Evolutionary conservation across 2,329 filamentous ascomycete species (phyloP).

Genomic region (Purpureocillium lavendulum): DNA sequence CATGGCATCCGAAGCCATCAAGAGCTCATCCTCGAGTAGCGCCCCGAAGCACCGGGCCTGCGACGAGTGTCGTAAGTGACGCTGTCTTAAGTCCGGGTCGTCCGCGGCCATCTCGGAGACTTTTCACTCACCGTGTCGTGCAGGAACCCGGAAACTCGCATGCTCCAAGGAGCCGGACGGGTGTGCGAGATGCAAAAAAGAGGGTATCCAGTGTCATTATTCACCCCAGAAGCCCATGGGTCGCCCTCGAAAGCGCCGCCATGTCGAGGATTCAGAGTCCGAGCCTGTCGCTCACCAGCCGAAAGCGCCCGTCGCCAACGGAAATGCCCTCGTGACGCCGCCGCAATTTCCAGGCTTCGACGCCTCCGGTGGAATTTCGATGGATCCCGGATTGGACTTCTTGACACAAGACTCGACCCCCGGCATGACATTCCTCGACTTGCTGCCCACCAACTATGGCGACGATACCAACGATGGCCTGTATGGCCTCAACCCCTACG

Average conservation of each 20-base stretch:
- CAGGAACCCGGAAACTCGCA: constrained; percentile 55
- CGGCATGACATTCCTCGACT: constrained; percentile 27
- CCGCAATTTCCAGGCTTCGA: neutral
- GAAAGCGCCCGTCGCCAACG: neutral
- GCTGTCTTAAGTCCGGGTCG: neutral
- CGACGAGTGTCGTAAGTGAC: constrained; percentile 55
- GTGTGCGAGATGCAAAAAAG: constrained; percentile 49
- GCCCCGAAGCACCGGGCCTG: constrained; percentile 51
- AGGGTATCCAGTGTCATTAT: constrained; percentile 51
- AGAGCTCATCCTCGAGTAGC: constrained; percentile 7
- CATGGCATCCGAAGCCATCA: constrained; percentile 13
- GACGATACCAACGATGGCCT: constrained; percentile 9
- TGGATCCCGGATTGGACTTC: constrained; percentile 26
- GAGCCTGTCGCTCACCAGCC: neutral
- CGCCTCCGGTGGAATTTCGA: constrained; percentile 4
- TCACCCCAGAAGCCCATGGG: constrained; percentile 61
- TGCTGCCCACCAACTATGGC: constrained; percentile 20
- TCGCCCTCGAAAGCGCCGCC: constrained; percentile 49
- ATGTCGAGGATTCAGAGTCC: constrained; percentile 17
- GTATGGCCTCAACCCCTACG: constrained; percentile 2
- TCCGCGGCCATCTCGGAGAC: constrained; percentile 14
- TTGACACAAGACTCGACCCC: constrained; percentile 18
- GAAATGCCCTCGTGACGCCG: neutral
- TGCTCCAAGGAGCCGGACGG: constrained; percentile 55
- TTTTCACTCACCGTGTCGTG: constrained; percentile 13